phyloP scores from a whole-genome alignment of 257 asterid species.

The Coffea canephora region DNA sequence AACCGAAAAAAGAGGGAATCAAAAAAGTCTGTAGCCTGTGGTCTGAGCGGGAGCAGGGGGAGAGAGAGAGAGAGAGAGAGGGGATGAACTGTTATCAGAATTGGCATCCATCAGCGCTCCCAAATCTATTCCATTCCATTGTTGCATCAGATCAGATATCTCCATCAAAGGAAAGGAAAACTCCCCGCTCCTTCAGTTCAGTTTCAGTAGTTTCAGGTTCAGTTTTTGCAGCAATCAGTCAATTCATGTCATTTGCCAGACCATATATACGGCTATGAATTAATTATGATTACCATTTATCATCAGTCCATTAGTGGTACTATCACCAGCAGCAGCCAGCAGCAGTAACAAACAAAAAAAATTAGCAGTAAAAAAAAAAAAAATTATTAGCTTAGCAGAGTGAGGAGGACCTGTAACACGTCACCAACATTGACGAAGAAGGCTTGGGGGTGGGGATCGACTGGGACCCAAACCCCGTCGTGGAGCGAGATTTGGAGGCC shows the following conservation, averaged over 20 bases:
- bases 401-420: conserved; percentile 50
- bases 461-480: conserved; percentile 68
- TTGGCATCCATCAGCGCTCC: conserved; percentile 9
- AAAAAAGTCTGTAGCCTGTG: too few relatives aligned
- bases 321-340: too few relatives aligned
- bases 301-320: too few relatives aligned
- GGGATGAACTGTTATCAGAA: conserved; percentile 4
- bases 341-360: too few relatives aligned
- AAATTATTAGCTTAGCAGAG: too few relatives aligned
- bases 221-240: conserved; percentile 21
- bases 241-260: background rate
- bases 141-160: background rate
- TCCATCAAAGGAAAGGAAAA: background rate
- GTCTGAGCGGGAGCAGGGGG: too few relatives aligned
- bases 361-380: too few relatives aligned
- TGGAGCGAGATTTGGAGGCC: conserved; percentile 59
- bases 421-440: conserved; percentile 78
- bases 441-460: conserved; percentile 41
- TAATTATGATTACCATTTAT: conserved; percentile 16
- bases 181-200: background rate
- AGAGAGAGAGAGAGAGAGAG: too few relatives aligned
- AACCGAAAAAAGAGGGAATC: background rate
- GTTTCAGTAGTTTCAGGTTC: conserved; percentile 17
- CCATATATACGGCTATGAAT: background rate
- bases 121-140: background rate